Base-by-base conservation (phyloP, 169 alveolate species). In the Plasmodium fragile region DNA sequence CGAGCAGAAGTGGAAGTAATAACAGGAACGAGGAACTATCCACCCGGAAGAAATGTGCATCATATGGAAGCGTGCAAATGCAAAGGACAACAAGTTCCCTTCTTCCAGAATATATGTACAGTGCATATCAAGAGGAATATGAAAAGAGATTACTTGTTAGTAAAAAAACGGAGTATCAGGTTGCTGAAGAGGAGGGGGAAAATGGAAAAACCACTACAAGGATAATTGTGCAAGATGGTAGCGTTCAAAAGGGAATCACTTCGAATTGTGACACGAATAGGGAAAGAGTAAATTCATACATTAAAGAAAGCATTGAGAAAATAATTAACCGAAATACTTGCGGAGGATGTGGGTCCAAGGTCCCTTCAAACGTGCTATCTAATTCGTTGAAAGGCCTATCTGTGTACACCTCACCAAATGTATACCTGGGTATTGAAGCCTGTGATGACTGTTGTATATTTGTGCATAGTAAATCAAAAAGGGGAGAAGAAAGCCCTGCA, bases 271-370 rank as follows among this genome's bases (percentile, higher is more conserved):
- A 49, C 1, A 16, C 18, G 36, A 45, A 39, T 8, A 73, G n/a
- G 10, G 39, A 91, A 81, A 91, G 81, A 8, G 72, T 91, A 71
- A 13, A 91, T 80, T 79, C 45, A 11, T 81, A 91, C 52, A 91
- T 91, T 49, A 91, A 81, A 71, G 94, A 91, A 91, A 91, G 94
- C 25, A 91, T 91, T 2, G 81, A 81, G 13, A 91, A 91, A 81
- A 91, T 91, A 91, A 81, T 91, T 32, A 91, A 91, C 77, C 81
- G 94, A 16, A 91, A 79, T 30, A 91, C 94, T 30, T 91, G 94
- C 71, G 94, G 94, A 81, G 94, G 94, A 36, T 91, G 94, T 30
- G 94, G 94, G 25, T 91, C 94, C 25, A 91, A 91, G 71, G 94
- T 91, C 7, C 94, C 94, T 3, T 91, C 94, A 18, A 91, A 91